Conservation (phyloP, 805 yeast genomes). For the Yamadazyma sp. region DNA sequence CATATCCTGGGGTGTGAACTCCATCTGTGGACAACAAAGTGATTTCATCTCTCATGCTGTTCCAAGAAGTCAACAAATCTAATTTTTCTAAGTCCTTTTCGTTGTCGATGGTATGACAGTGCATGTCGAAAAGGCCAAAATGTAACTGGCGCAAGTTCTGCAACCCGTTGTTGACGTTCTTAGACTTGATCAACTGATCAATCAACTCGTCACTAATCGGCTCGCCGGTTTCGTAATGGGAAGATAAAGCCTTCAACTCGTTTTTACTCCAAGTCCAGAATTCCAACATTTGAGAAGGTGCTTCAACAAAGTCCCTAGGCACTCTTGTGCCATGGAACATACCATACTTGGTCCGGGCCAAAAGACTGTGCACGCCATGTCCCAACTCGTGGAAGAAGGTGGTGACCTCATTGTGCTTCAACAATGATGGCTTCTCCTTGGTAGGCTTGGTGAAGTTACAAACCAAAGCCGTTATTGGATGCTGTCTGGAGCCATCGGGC, state of each 20-base stretch:
- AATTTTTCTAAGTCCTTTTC: conserved; percentile 39
- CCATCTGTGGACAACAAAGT: conserved; percentile 52
- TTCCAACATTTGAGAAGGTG: conserved; percentile 88
- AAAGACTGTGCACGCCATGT: conserved; percentile 79
- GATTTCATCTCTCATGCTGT: conserved; percentile 60
- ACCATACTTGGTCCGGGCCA: conserved; percentile 63
- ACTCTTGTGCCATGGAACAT: conserved; percentile 77
- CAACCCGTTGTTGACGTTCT: conserved; percentile 76
- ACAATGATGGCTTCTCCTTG: conserved; percentile 64
- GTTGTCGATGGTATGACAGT: conserved; percentile 51
- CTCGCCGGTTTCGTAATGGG: conserved; percentile 64
- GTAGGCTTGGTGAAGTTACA: conserved; percentile 83
- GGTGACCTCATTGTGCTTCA: conserved; percentile 75
- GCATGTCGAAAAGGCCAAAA: conserved; percentile 77
- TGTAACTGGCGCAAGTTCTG: conserved; percentile 73
- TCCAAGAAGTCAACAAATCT: conserved; percentile 63
- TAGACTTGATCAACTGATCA: conserved; percentile 58
- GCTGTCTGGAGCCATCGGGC: conserved; percentile 47
- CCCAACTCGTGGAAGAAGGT: conserved; percentile 91
- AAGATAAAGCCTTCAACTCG: conserved; percentile 57
- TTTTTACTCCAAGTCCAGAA: conserved; percentile 81
- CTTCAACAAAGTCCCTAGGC: conserved; percentile 85
- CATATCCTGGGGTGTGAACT: conserved; percentile 60
- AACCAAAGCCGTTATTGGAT: conserved; percentile 76
- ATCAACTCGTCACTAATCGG: conserved; percentile 57